Evolutionary conservation across 2,329 filamentous ascomycete genomes (phyloP), one percentile per base, ranked within the genome.

Genomic region (Fusarium sp.): DNA sequence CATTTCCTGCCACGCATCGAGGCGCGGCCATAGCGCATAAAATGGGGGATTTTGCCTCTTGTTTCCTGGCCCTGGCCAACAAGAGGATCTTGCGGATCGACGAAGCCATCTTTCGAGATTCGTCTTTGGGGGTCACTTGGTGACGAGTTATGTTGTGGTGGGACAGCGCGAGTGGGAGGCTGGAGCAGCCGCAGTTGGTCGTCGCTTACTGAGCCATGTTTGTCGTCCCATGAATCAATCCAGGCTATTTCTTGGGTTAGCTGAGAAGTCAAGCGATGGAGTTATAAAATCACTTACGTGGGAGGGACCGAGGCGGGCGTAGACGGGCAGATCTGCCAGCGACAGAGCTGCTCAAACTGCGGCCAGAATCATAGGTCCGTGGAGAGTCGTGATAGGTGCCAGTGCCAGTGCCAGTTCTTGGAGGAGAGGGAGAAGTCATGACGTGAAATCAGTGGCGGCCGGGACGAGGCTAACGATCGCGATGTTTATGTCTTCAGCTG

Each of bases 1-100:
- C 89, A 90, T 81, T 86, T 86, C 67, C 88, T 85, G 7, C 88
- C 88, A 52, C 79, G 80, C 72, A 76, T 80, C 31, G 82, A 82
- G 79, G 86, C 79, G 80, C 85, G 85, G 49, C 87, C 84, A 73
- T 87, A 79, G 75, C 81, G 82, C 58, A 89, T 83, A 28, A 89
- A 80, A 59, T 84, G 83, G 58, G 86, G 85, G 26, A 89, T 80
- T 66, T 80, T 84, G 28, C 79, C 78, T 44, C 79, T 80, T 11
- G 79, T 74, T 39, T 80, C 80, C 58, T 81, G 80, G 5, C 79
- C 81, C 13, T 82, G 78, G 10, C 82, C 81, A 31, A 82, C 73
- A 10, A 80, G 74, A 33, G 82, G 81, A 58, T 87, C 84, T 11
- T 82, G 80, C 63, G 77, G 83, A 72, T 84, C 82, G 62, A 87